These are phyloP conservation scores for Exophiala dermatitidis DNA, from an alignment of 2,329 filamentous ascomycete species.

Conservation along the genomic window DNA sequence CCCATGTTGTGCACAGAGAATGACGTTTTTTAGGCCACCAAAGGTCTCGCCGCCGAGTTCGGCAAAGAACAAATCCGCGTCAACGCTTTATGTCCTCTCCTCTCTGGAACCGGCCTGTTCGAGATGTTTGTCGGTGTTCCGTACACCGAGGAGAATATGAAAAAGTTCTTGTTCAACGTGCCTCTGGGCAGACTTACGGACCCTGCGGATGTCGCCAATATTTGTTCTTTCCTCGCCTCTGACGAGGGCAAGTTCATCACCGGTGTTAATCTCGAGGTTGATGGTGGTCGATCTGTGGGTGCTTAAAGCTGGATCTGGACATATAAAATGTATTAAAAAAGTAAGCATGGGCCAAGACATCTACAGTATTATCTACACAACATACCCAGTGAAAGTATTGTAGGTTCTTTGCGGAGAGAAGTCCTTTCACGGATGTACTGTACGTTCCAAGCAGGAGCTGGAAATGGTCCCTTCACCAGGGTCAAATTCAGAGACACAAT, in stretches of 20 bases:
- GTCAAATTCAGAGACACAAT: too few species aligned
- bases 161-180: conserved; percentile 40
- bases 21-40: conserved; percentile 41
- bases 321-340: not conserved
- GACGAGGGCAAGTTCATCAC: conserved; percentile 65
- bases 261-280: conserved; percentile 24
- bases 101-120: conserved; percentile 58
- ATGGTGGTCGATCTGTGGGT: conserved; percentile 23
- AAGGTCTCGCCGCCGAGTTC: conserved; percentile 48
- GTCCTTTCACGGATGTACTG: too few species aligned
- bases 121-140: conserved; percentile 37
- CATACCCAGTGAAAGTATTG: too few species aligned
- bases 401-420: too few species aligned
- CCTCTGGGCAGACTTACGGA: conserved; percentile 40
- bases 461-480: too few species aligned
- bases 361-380: too few species aligned
- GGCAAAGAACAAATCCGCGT: conserved; percentile 43
- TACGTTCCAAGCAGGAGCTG: too few species aligned
- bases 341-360: too few species aligned
- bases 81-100: conserved; percentile 54
- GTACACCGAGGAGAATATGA: conserved; percentile 40
- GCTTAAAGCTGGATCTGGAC: conserved; percentile 1
- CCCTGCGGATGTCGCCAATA: conserved; percentile 59
- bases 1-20: not conserved
- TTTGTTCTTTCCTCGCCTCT: conserved; percentile 55